Evolutionary conservation across 495 filamentous ascomycete genomes (phyloP), one percentile per base, ranked within the genome.

Genomic region (Daldinia decipiens): DNA sequence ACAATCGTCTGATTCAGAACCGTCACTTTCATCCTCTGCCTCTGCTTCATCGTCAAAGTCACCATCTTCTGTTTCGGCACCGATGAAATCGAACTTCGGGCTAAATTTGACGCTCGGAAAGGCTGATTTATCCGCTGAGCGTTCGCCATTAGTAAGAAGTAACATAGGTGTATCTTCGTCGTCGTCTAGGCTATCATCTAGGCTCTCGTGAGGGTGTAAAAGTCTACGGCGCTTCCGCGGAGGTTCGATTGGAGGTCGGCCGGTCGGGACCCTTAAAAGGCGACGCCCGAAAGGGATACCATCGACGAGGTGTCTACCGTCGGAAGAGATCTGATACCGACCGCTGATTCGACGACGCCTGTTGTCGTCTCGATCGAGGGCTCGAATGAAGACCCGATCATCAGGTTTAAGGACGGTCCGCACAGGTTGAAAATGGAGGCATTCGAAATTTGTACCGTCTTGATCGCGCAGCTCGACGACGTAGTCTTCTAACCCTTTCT

Each of bases 401-500:
- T 93, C 93, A 47, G 95, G 90, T 51, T 90, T 89, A 51, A 98
- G 82, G 26, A 96, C 79, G 11, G 82, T 85, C 3, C 83, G 83
- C 5, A 97, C 84, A 40, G 86, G 83, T 74, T 92, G 88, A 71
- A 93, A 99, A 84, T 99, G 95, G 56, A 98, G 77, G 74, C 92
- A 96, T 75, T 99, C 95, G 63, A 91, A 98, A 43, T 88, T 92
- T 3, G 81, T 83, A 7, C 84, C 84, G 36, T 79, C 75, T 31
- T 61, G 64, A 62, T 84, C 82, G 27, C 79, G 80, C 4, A 98
- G 84, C 77, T 97, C 91, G 31, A 97, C 94, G 17, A 88, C 88
- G 79, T 99, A 99, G 75, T 98, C 93, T 73, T 99, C 95, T 27
- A 98, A 74, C 1, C 94, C 95, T 92, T 92, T 97, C 65, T 91